Evolutionary conservation across 108 stramenopile species (phyloP), one percentile per base, ranked within the genome.

Genomic region (Nitzschia inconspicua): DNA sequence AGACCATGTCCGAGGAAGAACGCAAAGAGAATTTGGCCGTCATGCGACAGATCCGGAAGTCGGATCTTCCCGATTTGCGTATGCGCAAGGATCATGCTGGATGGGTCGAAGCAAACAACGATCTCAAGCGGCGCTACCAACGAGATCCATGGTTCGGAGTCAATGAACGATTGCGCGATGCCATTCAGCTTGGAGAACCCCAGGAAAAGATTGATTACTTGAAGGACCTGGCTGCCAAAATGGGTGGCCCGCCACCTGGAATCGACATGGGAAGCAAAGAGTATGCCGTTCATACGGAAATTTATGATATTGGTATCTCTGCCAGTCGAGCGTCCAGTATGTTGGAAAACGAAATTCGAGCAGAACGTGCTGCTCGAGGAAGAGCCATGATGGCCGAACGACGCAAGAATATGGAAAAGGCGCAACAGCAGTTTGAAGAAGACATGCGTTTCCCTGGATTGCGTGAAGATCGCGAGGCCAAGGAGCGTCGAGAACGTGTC

Each of bases 61-160:
- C 72, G 20, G 80, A 78, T 50, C 57, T 87, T 41, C 71, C 80
- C 10, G 68, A 79, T 44, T 47, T 84, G 9, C 71, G 72, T 9
- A 34, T 68, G 31, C 59, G 71, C 35, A 75, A 76, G 31, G 85
- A 89, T 44, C 65, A 73, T 34, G 70, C 72, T 2, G 78, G 78
- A 3, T 79, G 82, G 82, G 79, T 80, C 35, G 84, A 88, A 46
- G 86, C 90, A 14, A 73, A 77, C 41, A 68, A 76, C 27, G 86
- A 88, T 35, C 48, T 80, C 24, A 80, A 86, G 51, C 36, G 65
- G 23, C 57, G 83, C 0, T 68, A 53, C 44, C 41, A 48, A 7
- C 53, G 69, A 14, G 91, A 93, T 75, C 87, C 91, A 3, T 93
- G 91, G 91, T 93, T 78, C 57, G 79, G 51, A 1, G 51, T 93